A percentile compares a stretch with the other conserved stretches of the same genome.
phyloP scores from a whole-genome alignment of 2,329 filamentous ascomycete genomes.

The Aspergillus neotritici region DNA sequence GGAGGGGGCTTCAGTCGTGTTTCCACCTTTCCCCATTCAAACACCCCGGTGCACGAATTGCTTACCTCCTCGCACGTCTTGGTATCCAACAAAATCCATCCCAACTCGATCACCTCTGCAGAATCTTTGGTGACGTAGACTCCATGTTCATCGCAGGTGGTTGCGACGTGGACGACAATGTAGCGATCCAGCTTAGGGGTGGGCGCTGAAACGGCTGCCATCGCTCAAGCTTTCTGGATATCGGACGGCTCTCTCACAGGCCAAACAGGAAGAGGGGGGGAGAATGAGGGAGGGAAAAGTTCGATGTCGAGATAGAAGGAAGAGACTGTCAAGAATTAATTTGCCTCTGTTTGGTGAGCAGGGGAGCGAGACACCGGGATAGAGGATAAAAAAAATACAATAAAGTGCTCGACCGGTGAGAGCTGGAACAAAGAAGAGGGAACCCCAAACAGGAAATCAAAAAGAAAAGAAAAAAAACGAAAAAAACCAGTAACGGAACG shows the following conservation, averaged over 20 bases:
- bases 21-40: background rate
- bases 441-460: too few species aligned
- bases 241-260: conserved; percentile 13
- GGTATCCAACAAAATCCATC: conserved; percentile 92
- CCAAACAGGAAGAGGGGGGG: conserved; percentile 17
- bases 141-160: conserved; percentile 97
- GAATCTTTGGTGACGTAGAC: conserved; percentile 99
- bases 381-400: too few species aligned
- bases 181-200: conserved; percentile 85
- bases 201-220: conserved; percentile 45
- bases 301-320: too few species aligned
- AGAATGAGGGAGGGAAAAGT: conserved; percentile 11
- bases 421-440: too few species aligned
- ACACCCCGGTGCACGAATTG: conserved; percentile 8
- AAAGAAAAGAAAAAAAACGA: conserved; percentile 17
- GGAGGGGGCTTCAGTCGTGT: background rate
- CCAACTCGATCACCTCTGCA: conserved; percentile 97
- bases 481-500: conserved; percentile 11
- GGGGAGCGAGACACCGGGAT: too few species aligned
- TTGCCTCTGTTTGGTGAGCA: too few species aligned
- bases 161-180: conserved; percentile 96
- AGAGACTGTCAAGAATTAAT: too few species aligned
- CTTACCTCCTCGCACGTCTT: conserved; percentile 89
- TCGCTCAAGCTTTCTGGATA: conserved; percentile 19
- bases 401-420: too few species aligned